Evolutionary conservation across 2,329 filamentous ascomycete genomes (phyloP), one percentile per base, ranked within the genome.

Genomic region (Colletotrichum viniferum): DNA sequence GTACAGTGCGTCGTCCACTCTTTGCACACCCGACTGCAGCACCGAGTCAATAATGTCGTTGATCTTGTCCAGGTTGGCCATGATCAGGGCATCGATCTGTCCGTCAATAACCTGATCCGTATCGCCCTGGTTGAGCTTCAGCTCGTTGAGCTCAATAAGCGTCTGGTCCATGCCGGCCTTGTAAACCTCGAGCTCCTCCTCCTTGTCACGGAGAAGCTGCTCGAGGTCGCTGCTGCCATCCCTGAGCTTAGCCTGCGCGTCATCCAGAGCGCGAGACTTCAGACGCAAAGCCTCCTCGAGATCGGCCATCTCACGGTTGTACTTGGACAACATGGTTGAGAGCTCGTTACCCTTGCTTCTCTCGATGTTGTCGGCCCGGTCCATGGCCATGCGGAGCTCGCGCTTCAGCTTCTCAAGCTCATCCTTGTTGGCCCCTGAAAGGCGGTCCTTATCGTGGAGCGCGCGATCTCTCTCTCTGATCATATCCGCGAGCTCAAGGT

Each of bases 1-100:
- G 86, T 99, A 99, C 43, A 99, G 88, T 58, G 97, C 96, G 85
- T 99, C 97, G 81, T 99, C 97, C 16, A 99, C 96, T 60, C 97
- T 94, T 81, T 97, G 93, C 26, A 98, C 95, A 79, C 96, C 97
- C 64, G 95, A 94, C 83, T 98, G 96, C 52, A 99, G 88, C 5
- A 99, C 97, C 0, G 96, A 98, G 84, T 99, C 97, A 79, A 99
- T 98, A 69, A 99, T 96, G 80, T 98, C 96, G 86, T 98, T 97
- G 84, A 99, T 96, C 89, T 98, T 98, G 82, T 94, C 92, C 64
- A 98, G 89, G 81, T 96, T 97, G 77, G 95, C 91, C 79, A 97
- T 90, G 76, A 98, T 93, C 77, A 99, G 90, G 56, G 94, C 94
- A 84, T 98, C 96, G 77, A 99, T 95, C 83, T 98, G 95, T 38